These are phyloP conservation scores for Solanum chiquidenum DNA, from an alignment of 257 asterid genomes.

Conservation along the genomic window DNA sequence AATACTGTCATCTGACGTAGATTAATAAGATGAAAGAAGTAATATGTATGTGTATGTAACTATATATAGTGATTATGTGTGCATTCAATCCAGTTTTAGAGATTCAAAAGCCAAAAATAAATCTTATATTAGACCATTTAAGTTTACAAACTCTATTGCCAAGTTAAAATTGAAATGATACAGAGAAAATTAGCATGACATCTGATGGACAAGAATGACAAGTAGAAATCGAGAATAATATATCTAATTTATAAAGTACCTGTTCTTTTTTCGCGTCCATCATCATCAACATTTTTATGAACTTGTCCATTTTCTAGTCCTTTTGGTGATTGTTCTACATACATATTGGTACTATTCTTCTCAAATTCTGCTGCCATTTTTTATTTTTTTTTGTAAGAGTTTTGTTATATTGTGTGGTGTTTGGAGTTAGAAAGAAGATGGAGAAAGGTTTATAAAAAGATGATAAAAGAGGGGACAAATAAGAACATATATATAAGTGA, in stretches of 20 bases:
- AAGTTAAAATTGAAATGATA: background rate
- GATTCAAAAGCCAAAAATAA: background rate
- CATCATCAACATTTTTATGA: background rate
- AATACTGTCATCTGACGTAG: background rate
- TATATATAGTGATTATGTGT: background rate
- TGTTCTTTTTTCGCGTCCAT: slow-evolving; percentile 2
- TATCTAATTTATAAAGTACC: background rate
- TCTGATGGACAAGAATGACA: background rate
- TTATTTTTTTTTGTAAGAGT: background rate
- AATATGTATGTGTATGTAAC: background rate
- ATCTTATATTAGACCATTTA: background rate
- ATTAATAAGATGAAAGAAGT: background rate
- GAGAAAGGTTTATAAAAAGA: background rate
- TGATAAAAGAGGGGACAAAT: background rate
- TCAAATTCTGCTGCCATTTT: background rate
- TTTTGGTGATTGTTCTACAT: background rate
- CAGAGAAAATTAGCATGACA: background rate
- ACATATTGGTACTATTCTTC: background rate
- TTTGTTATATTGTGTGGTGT: background rate
- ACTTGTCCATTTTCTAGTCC: background rate
- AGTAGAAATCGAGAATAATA: background rate
- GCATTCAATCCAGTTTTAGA: background rate
- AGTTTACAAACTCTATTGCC: background rate
- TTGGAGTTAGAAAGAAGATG: background rate
- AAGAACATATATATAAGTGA: background rate